phyloP scores from a whole-genome alignment of 768 basidiomycete species.

The Boletellus sp. region DNA sequence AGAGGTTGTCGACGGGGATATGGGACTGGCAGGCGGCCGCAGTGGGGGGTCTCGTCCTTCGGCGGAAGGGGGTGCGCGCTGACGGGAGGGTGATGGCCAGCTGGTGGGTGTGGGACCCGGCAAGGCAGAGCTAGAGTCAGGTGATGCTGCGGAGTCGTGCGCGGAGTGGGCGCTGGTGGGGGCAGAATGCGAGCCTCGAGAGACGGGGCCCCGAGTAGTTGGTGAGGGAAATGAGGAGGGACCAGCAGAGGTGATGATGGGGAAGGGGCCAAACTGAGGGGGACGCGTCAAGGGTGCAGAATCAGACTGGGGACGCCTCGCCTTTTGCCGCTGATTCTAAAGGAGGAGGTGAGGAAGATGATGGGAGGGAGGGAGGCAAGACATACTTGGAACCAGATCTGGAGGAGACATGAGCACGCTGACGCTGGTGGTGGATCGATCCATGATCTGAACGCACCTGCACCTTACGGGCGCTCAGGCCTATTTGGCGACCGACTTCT shows the following conservation, averaged over 20 bases:
- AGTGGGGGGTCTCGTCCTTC: constrained; percentile 18
- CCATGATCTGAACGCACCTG: constrained; percentile 53
- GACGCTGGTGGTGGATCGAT: constrained; percentile 1
- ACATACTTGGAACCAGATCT: constrained; percentile 88
- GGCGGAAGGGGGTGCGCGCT: constrained; percentile 14
- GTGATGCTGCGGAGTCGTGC: constrained; percentile 22
- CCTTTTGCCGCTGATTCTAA: constrained; percentile 87
- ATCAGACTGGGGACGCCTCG: constrained; percentile 68
- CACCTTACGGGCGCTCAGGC: constrained; percentile 86
- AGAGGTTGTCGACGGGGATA: neutral
- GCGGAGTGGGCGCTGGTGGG: constrained; percentile 11
- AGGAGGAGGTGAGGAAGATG: constrained; percentile 8
- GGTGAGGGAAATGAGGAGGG: constrained; percentile 19
- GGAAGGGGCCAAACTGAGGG: constrained; percentile 63
- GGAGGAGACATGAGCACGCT: constrained; percentile 11
- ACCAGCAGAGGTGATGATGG: constrained; percentile 39
- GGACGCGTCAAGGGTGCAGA: constrained; percentile 50
- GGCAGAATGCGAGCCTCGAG: constrained; percentile 14
- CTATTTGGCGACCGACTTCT: constrained; percentile 82
- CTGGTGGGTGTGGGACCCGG: constrained; percentile 57
- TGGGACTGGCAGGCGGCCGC: constrained; percentile 11
- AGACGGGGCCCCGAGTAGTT: neutral
- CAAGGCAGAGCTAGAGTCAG: constrained; percentile 38
- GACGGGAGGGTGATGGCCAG: constrained; percentile 21
- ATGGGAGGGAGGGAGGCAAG: neutral